Base-by-base conservation (phyloP, 768 basidiomycete species). In the Suillus paluster region DNA sequence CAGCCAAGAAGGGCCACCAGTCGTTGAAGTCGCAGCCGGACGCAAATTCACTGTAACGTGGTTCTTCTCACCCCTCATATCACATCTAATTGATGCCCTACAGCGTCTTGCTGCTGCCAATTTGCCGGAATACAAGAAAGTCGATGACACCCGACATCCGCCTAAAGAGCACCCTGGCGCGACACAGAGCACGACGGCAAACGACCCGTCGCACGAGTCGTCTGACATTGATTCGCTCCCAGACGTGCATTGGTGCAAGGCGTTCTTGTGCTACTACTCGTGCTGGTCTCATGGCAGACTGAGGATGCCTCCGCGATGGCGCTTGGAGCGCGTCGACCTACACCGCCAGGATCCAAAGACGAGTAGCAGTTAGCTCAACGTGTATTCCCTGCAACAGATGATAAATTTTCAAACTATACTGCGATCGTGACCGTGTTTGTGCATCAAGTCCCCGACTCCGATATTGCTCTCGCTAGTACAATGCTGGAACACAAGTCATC, bases 211-310 rank as follows among this genome's bases (percentile, higher is more conserved):
- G 27, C 27, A 27, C 5, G 49, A 50, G 19, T 30, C 49, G 5
- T 50, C 30, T 30, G 49, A 50, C 19, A 30, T 49, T 10, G 27
- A 49, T 12, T 50, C 49, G 25, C 19, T 50, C 17, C 49, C 27
- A 50, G 27, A 30, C 25, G 27, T n/a, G 5, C 49, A 30, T 30
- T 50, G 49, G 27, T n/a, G 19, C 49, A 30, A 19, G 49, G 49
- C 49, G 5, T 50, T 50, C 27, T 30, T 50, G 12, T 50, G 49
- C 10, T 50, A 50, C 30, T n/a, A 33, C 49, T 50, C 27, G 11
- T 50, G 49, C 27, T 50, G 49, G 49, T 50, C 27, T 19, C 49
- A 50, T 50, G 49, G 49, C n/a, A 50, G 30, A 50, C 17, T 50
- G 27, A 50, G 49, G 27, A 50, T 19, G 19, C 27, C 27, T 30